Percentiles rank a stretch among this genome's conserved stretches.
phyloP scores from a whole-genome alignment of 345 rosid genomes.

The Arabis alpina region DNA sequence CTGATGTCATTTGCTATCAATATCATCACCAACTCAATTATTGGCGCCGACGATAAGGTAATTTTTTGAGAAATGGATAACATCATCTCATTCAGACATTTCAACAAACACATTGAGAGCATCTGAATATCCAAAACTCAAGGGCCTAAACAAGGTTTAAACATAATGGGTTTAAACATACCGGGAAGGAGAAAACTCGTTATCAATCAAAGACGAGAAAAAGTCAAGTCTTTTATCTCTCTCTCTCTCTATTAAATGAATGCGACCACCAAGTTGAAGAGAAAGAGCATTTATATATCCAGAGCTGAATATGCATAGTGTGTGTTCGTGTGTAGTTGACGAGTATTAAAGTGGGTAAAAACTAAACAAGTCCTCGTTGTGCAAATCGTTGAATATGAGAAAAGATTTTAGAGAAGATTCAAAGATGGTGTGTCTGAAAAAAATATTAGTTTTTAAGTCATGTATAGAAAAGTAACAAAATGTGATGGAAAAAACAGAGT shows the following conservation, averaged over 20 bases:
- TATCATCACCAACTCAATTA: slow-evolving; percentile 33
- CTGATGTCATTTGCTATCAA: slow-evolving; percentile 27
- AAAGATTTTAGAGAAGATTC: slow-evolving; percentile 35
- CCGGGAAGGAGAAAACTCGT: slow-evolving; percentile 17
- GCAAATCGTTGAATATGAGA: slow-evolving; percentile 30
- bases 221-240: slow-evolving; percentile 13
- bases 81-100: slow-evolving; percentile 16
- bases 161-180: slow-evolving; percentile 1
- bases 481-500: background rate
- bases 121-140: background rate
- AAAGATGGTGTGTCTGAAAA: slow-evolving; percentile 38
- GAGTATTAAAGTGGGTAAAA: slow-evolving; percentile 26
- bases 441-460: slow-evolving; percentile 7
- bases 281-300: slow-evolving; percentile 19
- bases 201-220: slow-evolving; percentile 6
- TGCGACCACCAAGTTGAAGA: slow-evolving; percentile 13
- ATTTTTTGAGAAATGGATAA: background rate
- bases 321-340: slow-evolving; percentile 31
- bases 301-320: slow-evolving; percentile 18
- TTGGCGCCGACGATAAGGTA: slow-evolving; percentile 18
- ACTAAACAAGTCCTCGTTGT: slow-evolving; percentile 2
- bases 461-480: background rate
- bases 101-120: slow-evolving; percentile 23
- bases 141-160: background rate
- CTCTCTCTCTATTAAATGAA: slow-evolving; percentile 3